A percentile compares a stretch with the other conserved stretches of the same genome.
These are phyloP conservation scores for Fragilaria radians DNA, from an alignment of 108 stramenopile genomes.

Conservation along the genomic window DNA sequence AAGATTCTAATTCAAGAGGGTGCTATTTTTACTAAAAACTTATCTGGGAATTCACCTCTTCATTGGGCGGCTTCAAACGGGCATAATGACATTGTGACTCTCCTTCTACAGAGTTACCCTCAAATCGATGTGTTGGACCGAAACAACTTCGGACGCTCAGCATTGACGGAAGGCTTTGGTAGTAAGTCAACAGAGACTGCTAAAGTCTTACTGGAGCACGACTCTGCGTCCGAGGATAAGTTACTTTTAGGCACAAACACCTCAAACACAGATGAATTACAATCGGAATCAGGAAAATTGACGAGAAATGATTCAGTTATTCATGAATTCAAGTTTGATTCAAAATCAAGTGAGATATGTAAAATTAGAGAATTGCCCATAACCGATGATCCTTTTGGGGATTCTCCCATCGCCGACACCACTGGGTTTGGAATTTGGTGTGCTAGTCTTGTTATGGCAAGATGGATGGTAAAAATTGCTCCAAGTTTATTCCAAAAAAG, in stretches of 20 bases:
- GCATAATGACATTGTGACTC: constrained; percentile 37
- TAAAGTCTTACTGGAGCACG: constrained; percentile 69
- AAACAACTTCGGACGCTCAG: constrained; percentile 78
- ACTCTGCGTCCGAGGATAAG: constrained; percentile 78
- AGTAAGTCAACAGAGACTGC: constrained; percentile 57
- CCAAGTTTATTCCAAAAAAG: constrained; percentile 21
- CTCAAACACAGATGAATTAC: constrained; percentile 11
- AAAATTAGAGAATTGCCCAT: constrained; percentile 36
- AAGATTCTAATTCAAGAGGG: constrained; percentile 34
- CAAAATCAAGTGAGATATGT: constrained; percentile 3
- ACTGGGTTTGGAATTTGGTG: constrained; percentile 85
- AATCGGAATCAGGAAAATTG: constrained; percentile 2
- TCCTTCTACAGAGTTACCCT: constrained; percentile 39
- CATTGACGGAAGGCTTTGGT: constrained; percentile 79
- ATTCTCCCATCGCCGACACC: constrained; percentile 56
- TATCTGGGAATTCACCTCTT: constrained; percentile 70
- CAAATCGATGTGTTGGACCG: constrained; percentile 64
- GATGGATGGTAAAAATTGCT: constrained; percentile 56
- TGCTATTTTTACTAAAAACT: constrained; percentile 34
- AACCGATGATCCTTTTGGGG: constrained; percentile 75
- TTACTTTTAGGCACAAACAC: constrained; percentile 39
- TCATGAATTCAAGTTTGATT: constrained; percentile 54
- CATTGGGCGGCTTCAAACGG: constrained; percentile 85
- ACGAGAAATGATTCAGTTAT: constrained; percentile 26
- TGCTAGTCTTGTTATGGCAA: constrained; percentile 67